Conservation (phyloP, 805 yeast genomes). For the Schwanniomyces vanrijiae region DNA sequence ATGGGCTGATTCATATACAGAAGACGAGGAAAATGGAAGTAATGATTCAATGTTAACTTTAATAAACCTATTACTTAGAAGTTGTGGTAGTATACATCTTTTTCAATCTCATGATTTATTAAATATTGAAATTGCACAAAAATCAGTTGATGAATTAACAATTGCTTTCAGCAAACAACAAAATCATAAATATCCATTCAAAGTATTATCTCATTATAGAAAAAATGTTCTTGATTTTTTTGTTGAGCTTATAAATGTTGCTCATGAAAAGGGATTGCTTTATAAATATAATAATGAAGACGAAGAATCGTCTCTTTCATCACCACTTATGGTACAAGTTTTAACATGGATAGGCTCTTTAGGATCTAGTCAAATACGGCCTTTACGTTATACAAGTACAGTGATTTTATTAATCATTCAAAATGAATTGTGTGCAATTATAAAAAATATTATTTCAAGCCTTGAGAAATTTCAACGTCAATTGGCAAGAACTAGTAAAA, state of each 20-base stretch:
- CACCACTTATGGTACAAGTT: conserved; percentile 52
- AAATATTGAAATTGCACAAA: conserved; percentile 66
- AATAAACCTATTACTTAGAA: conserved; percentile 65
- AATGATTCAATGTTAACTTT: conserved; percentile 57
- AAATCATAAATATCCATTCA: conserved; percentile 68
- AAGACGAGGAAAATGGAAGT: conserved; percentile 15
- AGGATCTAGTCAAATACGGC: conserved; percentile 66
- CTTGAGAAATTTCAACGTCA: conserved; percentile 48
- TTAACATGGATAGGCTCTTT: conserved; percentile 76
- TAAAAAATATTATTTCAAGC: conserved; percentile 32
- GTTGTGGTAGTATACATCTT: conserved; percentile 68
- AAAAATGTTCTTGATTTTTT: conserved; percentile 58
- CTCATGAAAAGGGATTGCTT: conserved; percentile 64
- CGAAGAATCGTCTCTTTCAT: conserved; percentile 20
- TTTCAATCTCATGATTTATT: conserved; percentile 75
- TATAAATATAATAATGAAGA: conserved; percentile 30
- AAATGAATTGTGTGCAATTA: conserved; percentile 55
- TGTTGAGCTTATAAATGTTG: conserved; percentile 45
- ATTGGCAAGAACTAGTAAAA: conserved; percentile 28
- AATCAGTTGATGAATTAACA: conserved; percentile 73
- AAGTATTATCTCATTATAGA: conserved; percentile 49
- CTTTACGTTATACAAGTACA: conserved; percentile 70
- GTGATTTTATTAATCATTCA: conserved; percentile 58
- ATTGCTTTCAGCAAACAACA: conserved; percentile 58
- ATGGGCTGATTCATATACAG: conserved; percentile 34